Percentiles rank a stretch among this genome's conserved stretches.
Evolutionary conservation across 2,329 filamentous ascomycete genomes (phyloP).

Genomic region (Pseudogymnoascus sp.): DNA sequence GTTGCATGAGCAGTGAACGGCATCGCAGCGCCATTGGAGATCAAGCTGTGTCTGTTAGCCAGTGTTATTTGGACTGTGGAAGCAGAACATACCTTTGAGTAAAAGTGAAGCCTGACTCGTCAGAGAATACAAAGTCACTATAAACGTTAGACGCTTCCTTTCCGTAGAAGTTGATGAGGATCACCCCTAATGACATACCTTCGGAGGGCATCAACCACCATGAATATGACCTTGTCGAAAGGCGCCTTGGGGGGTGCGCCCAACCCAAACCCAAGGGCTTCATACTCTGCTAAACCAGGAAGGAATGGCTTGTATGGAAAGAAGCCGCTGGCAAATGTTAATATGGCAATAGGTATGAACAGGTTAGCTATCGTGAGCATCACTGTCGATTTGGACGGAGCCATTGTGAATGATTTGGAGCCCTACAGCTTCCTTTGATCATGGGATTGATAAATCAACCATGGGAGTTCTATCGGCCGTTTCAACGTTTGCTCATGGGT

Average conservation of each 20-base stretch:
- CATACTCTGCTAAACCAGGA: conserved; percentile 70
- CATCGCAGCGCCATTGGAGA: conserved; percentile 73
- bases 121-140: conserved; percentile 88
- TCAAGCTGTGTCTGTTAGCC: conserved; percentile 53
- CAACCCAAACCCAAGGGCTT: conserved; percentile 48
- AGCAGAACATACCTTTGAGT: conserved; percentile 66
- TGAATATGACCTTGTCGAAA: conserved; percentile 89
- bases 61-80: conserved; percentile 10
- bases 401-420: conserved; percentile 22
- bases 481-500: conserved; percentile 1
- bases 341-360: conserved; percentile 66
- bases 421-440: conserved; percentile 1
- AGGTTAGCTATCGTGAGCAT: conserved; percentile 64
- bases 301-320: conserved; percentile 97
- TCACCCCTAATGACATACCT: conserved; percentile 49
- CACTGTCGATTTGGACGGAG: conserved; percentile 20
- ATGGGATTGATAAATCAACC: neutral
- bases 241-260: conserved; percentile 56
- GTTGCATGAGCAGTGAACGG: conserved; percentile 94
- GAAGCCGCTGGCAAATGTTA: conserved; percentile 82
- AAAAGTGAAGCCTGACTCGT: conserved; percentile 74
- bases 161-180: neutral
- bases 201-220: conserved; percentile 93
- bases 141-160: conserved; percentile 22
- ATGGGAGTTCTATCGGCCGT: neutral